Evolutionary conservation across 371 early-diverging fungal species (phyloP), one percentile per base, ranked within the genome.

Genomic region (Ecytonucleospora hepatopenaei): DNA sequence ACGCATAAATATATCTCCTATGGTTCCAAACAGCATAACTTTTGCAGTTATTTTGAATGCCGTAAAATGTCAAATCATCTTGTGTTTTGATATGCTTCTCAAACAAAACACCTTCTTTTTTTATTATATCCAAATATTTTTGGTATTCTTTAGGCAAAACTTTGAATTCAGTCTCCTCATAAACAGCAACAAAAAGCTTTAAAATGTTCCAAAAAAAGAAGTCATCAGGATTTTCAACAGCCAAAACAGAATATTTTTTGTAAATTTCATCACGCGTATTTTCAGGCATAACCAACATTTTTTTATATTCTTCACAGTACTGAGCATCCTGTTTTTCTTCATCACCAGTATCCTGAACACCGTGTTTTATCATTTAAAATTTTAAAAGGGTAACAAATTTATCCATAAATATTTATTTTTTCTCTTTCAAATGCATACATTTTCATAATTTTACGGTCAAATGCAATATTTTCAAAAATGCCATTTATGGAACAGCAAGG

Each of bases 11-110:
- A n/a, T 40, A 64, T 30, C 21, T 55, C 31, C 77, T 68, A 48
- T 77, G 70, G 33, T 57, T n/a, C 77, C 77, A 77, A 23, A 62
- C 51, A 24, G 49, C 48, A 31, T 69, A 71, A 0, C 73, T 67
- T 35, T 69, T 73, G 4, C 73, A 71, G 64, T 77, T 71, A 4
- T 34, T 34, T 48, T 32, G 54, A 4, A 77, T 56, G 16, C 66
- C 34, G 4, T 40, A 54, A 30, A 59, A 40, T 23, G 59, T 73
- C 1, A 73, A 26, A 31, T 33, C 16, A n/a, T 71, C 46, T 34
- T 77, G 72, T 16, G 33, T 31, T 2, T 4, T 1, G 35, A 63
- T 48, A 16, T 55, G n/a, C 40, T 40, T 40, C 40, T 40, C 40
- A n/a, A 40, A 40, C n/a, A 12, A 8, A 8, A 40, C 2, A 19